These are phyloP conservation scores for Ulvella scutata DNA, from an alignment of 139 green algal species.

Conservation along the genomic window DNA sequence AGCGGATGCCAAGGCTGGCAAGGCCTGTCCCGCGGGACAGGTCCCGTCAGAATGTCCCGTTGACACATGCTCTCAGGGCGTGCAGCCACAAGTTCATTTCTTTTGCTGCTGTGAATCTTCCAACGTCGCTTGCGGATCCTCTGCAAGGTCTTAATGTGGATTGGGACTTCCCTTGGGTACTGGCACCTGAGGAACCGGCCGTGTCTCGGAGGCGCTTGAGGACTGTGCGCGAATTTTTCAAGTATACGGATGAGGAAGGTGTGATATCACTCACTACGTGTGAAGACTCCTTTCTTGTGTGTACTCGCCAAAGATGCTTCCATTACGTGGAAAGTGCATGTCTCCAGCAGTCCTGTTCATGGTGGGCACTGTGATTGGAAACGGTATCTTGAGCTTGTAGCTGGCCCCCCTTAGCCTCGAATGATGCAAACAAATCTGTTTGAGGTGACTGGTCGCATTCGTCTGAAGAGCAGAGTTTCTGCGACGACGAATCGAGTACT, in stretches of 20 bases:
- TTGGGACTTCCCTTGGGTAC: neutral
- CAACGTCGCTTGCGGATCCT: neutral
- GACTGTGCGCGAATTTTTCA: neutral
- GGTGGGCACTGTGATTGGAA: neutral
- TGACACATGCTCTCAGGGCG: neutral
- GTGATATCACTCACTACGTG: neutral
- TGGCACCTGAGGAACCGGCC: neutral
- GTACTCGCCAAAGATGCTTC: neutral
- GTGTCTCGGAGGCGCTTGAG: neutral
- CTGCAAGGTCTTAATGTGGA: neutral
- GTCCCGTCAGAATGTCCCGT: neutral
- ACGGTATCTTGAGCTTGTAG: neutral
- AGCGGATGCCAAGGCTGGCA: neutral
- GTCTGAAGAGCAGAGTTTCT: too few species aligned
- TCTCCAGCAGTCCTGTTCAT: neutral
- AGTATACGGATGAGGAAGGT: neutral
- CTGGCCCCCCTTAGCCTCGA: neutral
- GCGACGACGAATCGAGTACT: too few species aligned
- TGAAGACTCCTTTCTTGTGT: neutral
- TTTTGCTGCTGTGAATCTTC: neutral
- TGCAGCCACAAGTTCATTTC: neutral
- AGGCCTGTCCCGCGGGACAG: neutral
- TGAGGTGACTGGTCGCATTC: neutral
- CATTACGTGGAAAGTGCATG: neutral
- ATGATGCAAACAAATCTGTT: neutral